These are phyloP conservation scores for Penicillium sp. DNA, from an alignment of 2,329 filamentous ascomycete genomes.

Conservation along the genomic window DNA sequence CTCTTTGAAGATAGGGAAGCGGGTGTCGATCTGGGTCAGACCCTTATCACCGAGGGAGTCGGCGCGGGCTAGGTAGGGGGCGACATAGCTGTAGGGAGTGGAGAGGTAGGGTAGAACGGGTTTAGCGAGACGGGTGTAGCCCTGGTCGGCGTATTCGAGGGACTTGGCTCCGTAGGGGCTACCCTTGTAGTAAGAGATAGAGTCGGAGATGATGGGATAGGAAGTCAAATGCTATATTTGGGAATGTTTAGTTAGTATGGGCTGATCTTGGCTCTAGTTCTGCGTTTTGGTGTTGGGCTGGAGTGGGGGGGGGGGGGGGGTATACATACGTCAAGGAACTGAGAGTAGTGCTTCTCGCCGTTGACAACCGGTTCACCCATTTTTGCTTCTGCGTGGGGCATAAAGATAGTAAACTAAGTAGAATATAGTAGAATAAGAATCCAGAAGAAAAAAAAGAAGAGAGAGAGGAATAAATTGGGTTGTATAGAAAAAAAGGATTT, in stretches of 20 bases:
- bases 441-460: not conserved
- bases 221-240: conserved; percentile 70
- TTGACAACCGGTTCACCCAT: conserved; percentile 53
- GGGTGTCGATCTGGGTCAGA: conserved; percentile 67
- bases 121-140: conserved; percentile 73
- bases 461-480: conserved; percentile 3
- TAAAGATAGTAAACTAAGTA: conserved; percentile 24
- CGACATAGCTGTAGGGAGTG: conserved; percentile 77
- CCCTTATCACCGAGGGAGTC: conserved; percentile 74
- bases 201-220: conserved; percentile 80
- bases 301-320: conserved; percentile 16
- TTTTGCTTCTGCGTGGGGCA: conserved; percentile 50
- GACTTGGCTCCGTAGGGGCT: conserved; percentile 84
- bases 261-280: not conserved
- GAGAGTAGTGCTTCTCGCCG: conserved; percentile 51
- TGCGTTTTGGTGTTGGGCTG: not conserved
- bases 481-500: conserved; percentile 14
- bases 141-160: conserved; percentile 69
- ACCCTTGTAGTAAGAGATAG: conserved; percentile 73
- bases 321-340: conserved; percentile 45
- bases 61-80: conserved; percentile 79
- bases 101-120: conserved; percentile 76
- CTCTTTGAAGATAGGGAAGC: conserved; percentile 73
- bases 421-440: not conserved
- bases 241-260: conserved; percentile 22